Evolutionary conservation across 495 filamentous ascomycete species (phyloP).

Genomic region (Trichoderma asperelloides): DNA sequence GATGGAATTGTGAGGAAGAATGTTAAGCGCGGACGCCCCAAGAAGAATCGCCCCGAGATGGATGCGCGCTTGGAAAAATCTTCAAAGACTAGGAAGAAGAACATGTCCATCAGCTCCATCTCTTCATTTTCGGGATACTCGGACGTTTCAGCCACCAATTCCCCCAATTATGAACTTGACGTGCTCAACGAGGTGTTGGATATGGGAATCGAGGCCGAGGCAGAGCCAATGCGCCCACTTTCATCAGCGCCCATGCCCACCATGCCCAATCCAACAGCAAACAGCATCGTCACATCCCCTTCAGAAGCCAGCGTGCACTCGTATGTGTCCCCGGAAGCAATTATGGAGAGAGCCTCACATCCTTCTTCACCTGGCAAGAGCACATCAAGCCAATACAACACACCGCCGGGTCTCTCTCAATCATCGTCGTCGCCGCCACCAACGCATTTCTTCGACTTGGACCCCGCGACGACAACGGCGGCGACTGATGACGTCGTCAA

Average conservation of each 20-base stretch:
- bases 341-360: slow-evolving; percentile 27
- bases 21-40: slow-evolving; percentile 40
- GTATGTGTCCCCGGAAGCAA: slow-evolving; percentile 22
- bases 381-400: slow-evolving; percentile 26
- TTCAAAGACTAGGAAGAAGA: slow-evolving; percentile 42
- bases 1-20: slow-evolving; percentile 64
- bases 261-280: slow-evolving; percentile 10
- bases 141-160: slow-evolving; percentile 36
- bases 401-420: slow-evolving; percentile 40
- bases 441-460: slow-evolving; percentile 34
- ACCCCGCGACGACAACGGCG: slow-evolving; percentile 25
- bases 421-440: slow-evolving; percentile 36
- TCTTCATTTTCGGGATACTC: slow-evolving; percentile 41
- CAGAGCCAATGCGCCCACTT: slow-evolving; percentile 9
- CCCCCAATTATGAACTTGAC: slow-evolving; percentile 26
- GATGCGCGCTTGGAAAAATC: slow-evolving; percentile 62
- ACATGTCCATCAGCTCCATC: slow-evolving; percentile 32
- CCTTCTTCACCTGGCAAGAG: slow-evolving; percentile 41
- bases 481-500: slow-evolving; percentile 14
- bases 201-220: slow-evolving; percentile 29
- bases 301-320: slow-evolving; percentile 30
- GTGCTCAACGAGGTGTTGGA: slow-evolving; percentile 34
- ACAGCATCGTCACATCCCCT: slow-evolving; percentile 22
- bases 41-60: slow-evolving; percentile 39
- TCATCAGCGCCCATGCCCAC: slow-evolving; percentile 34